These are phyloP conservation scores for Suillus decipiens DNA, from an alignment of 768 basidiomycete genomes.

Conservation along the genomic window DNA sequence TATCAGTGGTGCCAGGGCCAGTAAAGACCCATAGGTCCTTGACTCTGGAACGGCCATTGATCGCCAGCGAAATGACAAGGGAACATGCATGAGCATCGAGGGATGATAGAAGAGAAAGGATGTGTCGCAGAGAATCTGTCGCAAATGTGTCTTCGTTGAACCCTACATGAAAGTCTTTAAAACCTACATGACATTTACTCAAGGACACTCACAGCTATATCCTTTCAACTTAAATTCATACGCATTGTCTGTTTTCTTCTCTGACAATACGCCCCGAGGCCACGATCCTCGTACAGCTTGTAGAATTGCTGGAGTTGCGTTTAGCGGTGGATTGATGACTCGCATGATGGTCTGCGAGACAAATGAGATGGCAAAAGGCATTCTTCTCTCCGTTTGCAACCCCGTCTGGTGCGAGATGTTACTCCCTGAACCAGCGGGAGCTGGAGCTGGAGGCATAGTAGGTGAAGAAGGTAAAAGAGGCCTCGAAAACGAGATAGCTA, in stretches of 20 bases:
- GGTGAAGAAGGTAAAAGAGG: constrained; percentile 39
- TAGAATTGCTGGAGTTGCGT: constrained; percentile 78
- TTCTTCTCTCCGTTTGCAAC: constrained; percentile 35
- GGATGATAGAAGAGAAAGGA: constrained; percentile 64
- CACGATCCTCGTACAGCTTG: constrained; percentile 76
- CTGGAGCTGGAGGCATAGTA: constrained; percentile 39
- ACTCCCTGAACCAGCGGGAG: constrained; percentile 41
- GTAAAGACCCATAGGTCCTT: constrained; percentile 83
- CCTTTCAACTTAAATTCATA: constrained; percentile 84
- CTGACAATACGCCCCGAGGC: constrained; percentile 78
- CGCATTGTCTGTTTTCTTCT: constrained; percentile 71
- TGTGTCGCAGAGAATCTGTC: constrained; percentile 70
- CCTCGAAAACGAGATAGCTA: constrained; percentile 71
- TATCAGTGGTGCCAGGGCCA: constrained; percentile 44
- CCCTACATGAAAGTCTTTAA: constrained; percentile 46
- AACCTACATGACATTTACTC: constrained; percentile 16
- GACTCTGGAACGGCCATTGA: constrained; percentile 68
- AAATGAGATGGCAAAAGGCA: constrained; percentile 76
- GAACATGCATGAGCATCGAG: constrained; percentile 70
- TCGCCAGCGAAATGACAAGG: constrained; percentile 68
- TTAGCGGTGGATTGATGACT: constrained; percentile 75
- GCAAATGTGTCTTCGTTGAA: constrained; percentile 79
- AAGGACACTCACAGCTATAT: constrained; percentile 61
- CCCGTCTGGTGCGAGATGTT: constrained; percentile 38
- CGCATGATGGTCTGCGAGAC: constrained; percentile 65